Evolutionary conservation across 768 basidiomycete genomes (phyloP), one percentile per base, ranked within the genome.

Genomic region (Serpula lacrymans): DNA sequence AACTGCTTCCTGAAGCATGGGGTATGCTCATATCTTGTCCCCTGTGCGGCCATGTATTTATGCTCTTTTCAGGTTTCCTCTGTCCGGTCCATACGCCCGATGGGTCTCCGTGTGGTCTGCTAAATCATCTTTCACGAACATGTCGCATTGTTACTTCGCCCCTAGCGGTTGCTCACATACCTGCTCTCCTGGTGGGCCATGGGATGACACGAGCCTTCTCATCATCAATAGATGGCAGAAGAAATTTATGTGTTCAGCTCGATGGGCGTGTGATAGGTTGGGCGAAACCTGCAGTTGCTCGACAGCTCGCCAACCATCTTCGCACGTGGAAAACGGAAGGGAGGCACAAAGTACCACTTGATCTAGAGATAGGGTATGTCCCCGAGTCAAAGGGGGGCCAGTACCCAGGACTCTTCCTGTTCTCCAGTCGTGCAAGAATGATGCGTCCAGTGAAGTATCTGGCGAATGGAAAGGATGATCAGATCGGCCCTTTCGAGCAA

Each of bases 11-110:
- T 17, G 96, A 99, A 65, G 88, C 95, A 24, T 99, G 96, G 96
- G 96, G 92, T 91, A 57, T 49, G 72, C 58, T 12, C 4, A 31
- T 41, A 18, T 18, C 23, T 21, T 21, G 16, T 33, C 37, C 23
- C 16, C 22, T 4, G 4, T 14, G 4, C 17, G 3, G 24, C 30
- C 14, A 45, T 35, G 26, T 31, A 41, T 48, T 50, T 16, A 53
- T 20, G 34, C 39, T 42, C 17, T 28, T 24, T 26, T 16, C 42
- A 93, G 91, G 94, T 36, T 99, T 99, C 71, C 67, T 99, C 7
- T 99, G 96, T 56, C 96, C 96, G 16, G 96, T 99, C 13, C 96
- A 99, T 58, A 99, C 96, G 1, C 96, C 96, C 14, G 96, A 99
- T 72, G 96, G 96, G 50, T 78, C 93, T 10, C 96, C 96, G 8